phyloP scores from a whole-genome alignment of 306 rosid species.

The Acacia crassicarpa region DNA sequence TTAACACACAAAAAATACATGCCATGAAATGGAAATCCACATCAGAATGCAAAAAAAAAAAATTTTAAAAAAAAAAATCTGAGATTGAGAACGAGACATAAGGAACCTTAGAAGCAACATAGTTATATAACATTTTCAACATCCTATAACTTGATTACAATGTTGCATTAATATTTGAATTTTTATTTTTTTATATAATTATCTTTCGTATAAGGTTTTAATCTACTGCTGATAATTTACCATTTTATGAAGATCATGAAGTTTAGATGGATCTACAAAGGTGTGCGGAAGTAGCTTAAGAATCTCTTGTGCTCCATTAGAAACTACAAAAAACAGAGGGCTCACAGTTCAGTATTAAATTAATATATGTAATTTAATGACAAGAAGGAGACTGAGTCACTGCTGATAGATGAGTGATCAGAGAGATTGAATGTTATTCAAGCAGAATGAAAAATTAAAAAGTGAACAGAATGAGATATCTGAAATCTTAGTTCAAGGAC shows the following conservation, averaged over 20 bases:
- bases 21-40: neutral
- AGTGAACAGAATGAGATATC: slow-evolving; percentile 15
- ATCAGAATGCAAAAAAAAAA: neutral
- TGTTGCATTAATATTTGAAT: neutral
- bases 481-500: slow-evolving; percentile 8
- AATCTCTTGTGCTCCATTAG: slow-evolving; percentile 87
- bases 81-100: slow-evolving; percentile 16
- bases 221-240: slow-evolving; percentile 37
- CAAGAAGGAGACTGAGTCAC: neutral
- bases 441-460: neutral
- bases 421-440: neutral
- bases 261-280: slow-evolving; percentile 73
- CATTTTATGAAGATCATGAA: slow-evolving; percentile 51
- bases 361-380: neutral
- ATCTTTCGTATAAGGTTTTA: neutral
- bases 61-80: neutral
- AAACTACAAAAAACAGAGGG: slow-evolving; percentile 57
- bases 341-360: slow-evolving; percentile 10
- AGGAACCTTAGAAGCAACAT: slow-evolving; percentile 21
- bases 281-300: slow-evolving; percentile 93
- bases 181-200: neutral
- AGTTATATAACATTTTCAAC: slow-evolving; percentile 10
- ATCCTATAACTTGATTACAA: neutral
- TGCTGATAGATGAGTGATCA: neutral
- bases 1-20: neutral